Conservation (phyloP, 257 asterid species). For the Penstemon barbatus region DNA sequence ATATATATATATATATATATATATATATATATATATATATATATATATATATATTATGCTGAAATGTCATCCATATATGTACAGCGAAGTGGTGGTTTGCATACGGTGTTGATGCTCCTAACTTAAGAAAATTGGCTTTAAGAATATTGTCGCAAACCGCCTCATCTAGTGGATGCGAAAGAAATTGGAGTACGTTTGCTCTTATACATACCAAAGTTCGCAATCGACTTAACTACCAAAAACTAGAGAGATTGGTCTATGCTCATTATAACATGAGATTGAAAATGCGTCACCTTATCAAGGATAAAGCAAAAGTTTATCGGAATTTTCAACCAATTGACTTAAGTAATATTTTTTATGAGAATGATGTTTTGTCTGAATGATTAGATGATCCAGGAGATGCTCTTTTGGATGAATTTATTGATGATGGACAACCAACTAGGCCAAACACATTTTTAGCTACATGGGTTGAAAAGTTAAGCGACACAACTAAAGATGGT, state of each 20-base stretch:
- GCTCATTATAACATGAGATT: constrained; percentile 14
- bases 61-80: background rate
- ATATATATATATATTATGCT: background rate
- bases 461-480: background rate
- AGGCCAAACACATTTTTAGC: background rate
- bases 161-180: constrained; percentile 2
- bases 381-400: background rate
- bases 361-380: background rate
- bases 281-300: background rate
- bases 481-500: background rate
- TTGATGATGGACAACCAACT: constrained; percentile 4
- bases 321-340: background rate
- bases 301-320: constrained; percentile 1
- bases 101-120: background rate
- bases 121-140: background rate
- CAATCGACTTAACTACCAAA: background rate
- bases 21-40: too few relatives aligned
- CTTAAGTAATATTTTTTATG: background rate
- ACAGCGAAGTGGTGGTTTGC: background rate
- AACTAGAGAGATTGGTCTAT: background rate
- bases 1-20: background rate
- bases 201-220: background rate
- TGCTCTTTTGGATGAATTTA: constrained; percentile 1
- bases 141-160: constrained; percentile 1
- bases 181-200: background rate